A percentile compares a stretch with the other conserved stretches of the same genome.
phyloP scores from a whole-genome alignment of 2,329 filamentous ascomycete species.

The Dothideomycetes sp. region DNA sequence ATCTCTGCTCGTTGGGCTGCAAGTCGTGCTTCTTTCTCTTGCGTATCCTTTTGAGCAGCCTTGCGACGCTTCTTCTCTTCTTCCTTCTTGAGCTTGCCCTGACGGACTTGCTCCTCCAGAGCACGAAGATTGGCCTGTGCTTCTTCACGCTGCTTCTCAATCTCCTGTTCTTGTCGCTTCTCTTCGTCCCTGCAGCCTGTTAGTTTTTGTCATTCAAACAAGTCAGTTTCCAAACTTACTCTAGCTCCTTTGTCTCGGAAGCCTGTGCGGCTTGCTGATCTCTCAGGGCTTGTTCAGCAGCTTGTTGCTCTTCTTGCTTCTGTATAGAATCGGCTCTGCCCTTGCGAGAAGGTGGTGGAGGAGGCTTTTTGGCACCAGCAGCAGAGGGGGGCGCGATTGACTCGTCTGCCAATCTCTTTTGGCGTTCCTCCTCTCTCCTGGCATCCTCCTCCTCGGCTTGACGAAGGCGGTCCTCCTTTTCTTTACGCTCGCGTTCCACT shows the following conservation, averaged over 20 bases:
- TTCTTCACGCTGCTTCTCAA: conserved; percentile 68
- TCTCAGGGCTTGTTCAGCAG: conserved; percentile 43
- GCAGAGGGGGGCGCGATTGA: conserved; percentile 49
- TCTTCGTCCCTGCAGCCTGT: conserved; percentile 53
- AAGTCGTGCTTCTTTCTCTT: conserved; percentile 77
- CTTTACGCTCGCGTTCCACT: conserved; percentile 75
- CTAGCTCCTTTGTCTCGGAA: conserved; percentile 60
- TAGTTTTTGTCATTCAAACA: neutral
- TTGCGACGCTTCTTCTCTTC: conserved; percentile 92
- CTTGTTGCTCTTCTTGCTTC: conserved; percentile 44
- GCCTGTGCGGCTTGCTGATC: conserved; percentile 69
- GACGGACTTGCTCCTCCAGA: conserved; percentile 85
- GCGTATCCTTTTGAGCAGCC: conserved; percentile 73
- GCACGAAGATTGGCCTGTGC: conserved; percentile 74
- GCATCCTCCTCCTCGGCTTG: conserved; percentile 93
- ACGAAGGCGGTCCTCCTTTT: conserved; percentile 74
- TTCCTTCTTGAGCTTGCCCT: conserved; percentile 89
- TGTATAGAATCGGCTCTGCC: conserved; percentile 43
- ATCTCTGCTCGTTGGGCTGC: conserved; percentile 82
- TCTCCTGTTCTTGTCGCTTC: conserved; percentile 64
- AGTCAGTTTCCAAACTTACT: conserved; percentile 53
- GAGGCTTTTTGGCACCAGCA: conserved; percentile 31
- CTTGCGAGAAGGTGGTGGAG: conserved; percentile 68
- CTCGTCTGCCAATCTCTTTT: conserved; percentile 72
- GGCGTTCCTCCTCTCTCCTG: conserved; percentile 75